Base-by-base conservation (phyloP, 2,329 filamentous ascomycete species). In the Lachnellula suecica region DNA sequence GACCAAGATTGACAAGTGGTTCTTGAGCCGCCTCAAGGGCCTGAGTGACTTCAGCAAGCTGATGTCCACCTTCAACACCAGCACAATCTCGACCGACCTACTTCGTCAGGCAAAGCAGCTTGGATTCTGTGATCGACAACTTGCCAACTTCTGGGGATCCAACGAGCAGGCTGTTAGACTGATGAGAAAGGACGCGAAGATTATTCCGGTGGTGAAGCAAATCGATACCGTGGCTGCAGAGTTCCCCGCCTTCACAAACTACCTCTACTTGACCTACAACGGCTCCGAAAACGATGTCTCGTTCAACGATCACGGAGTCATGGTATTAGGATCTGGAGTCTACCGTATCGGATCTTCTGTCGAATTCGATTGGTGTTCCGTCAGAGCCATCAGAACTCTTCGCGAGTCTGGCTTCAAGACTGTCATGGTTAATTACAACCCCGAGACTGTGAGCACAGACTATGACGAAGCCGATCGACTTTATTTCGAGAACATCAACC, bases 1-100 rank as follows among this genome's bases (percentile, higher is more conserved):
- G 77, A 99, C 94, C 66, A 91, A 93, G 75, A 99, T 99, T 64
- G 94, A 97, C 76, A 96, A 95, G 73, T 99, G 94, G 94, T 99
- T 97, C 79, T 75, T 99, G 60, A 85, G 83, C 72, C 92, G 91
- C 71, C 84, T 99, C 52, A 96, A 96, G 82, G 87, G 88, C 24
- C 77, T 99, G 9, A 96, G 86, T 72, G 83, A 96, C 74, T 97
- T 97, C 64, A 85, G 86, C 68, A 93, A 91, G 73, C 71, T 80
- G 22, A 89, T 97, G 84, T 78, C 80, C 53, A 78, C 76, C 44
- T 89, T 85, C 72, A 81, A 68, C 58, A 79, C 79, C 11, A 80
- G 77, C 60, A 86, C 91, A 41, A 82, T 87, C 51, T 83, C 79
- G 44, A 78, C 83, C 51, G 76, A 82, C 20, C 73, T 94, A 35